Base-by-base conservation (phyloP, 2,329 filamentous ascomycete genomes). In the Huntiella omanensis region DNA sequence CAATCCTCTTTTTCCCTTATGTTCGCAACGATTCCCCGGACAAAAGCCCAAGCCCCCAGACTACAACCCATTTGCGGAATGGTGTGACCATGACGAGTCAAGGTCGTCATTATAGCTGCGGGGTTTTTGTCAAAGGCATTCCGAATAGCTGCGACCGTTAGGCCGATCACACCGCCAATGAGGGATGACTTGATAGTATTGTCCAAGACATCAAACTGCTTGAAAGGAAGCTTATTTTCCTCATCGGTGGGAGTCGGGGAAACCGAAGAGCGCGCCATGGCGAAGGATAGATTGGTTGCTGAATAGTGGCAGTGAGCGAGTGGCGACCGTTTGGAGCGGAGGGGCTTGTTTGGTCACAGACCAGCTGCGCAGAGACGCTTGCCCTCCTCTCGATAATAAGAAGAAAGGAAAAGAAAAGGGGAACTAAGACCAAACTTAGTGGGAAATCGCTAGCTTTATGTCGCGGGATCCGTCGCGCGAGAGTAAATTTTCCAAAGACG, bases 51-150 rank as follows among this genome's bases (percentile, higher is more conserved):
- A 51, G 79, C 71, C 56, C 75, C 77, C 57, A 83, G 82, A 62
- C 56, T 58, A 45, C 60, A 59, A 40, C 48, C 47, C 43, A 51
- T 41, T 33, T 41, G 43, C n/a, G 47, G 80, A 58, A 88, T 81
- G 43, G 80, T 80, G 57, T 78, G 69, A 53, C 86, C 87, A 48
- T 77, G 80, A 57, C 77, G 75, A 40, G 83, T 83, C 59, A 96
- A 78, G 57, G 94, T 72, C 54, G 83, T 82, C 67, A 80, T 75
- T 51, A 78, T 72, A 55, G 86, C 84, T 53, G 91, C 69, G 62
- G 94, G 94, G 60, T 75, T 71, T 67, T 77, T 86, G 47, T 79
- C 71, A 55, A 95, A 72, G 49, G 86, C 84, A 68, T 93, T 96
- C 67, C 87, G 83, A 53, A 93, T 71, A 47, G 82, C 79, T 43